These are phyloP conservation scores for Podospora pseudoanserina DNA, from an alignment of 495 filamentous ascomycete species.

Conservation along the genomic window DNA sequence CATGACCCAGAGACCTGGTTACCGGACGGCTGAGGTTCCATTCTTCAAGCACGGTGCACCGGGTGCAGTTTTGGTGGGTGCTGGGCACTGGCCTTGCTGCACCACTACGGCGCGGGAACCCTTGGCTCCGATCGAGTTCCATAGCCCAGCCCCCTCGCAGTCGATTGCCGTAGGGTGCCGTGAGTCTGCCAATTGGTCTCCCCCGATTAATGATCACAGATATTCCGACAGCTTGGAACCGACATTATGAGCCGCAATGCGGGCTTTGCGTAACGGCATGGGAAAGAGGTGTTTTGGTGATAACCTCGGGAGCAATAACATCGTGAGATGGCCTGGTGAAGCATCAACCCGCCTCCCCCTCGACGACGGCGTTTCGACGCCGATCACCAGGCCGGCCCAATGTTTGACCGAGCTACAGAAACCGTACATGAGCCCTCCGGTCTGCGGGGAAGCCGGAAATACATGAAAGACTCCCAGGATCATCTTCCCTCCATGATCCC, in stretches of 20 bases:
- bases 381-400: neutral
- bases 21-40: neutral
- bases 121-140: neutral
- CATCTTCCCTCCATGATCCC: neutral
- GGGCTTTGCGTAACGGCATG: neutral
- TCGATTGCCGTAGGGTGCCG: slow-evolving; percentile 18
- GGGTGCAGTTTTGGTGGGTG: neutral
- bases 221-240: slow-evolving; percentile 19
- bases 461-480: neutral
- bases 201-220: neutral
- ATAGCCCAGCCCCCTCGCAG: slow-evolving; percentile 2
- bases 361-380: neutral
- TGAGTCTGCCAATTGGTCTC: slow-evolving; percentile 20
- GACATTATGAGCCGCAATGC: slow-evolving; percentile 10
- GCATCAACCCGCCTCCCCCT: neutral
- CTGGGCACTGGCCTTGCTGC: neutral
- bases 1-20: neutral
- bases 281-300: neutral
- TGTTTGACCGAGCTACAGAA: neutral
- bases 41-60: neutral
- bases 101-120: neutral
- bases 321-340: neutral
- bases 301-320: neutral
- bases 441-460: neutral
- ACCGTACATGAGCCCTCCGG: neutral